A percentile compares a stretch with the other conserved stretches of the same genome.
Conservation (phyloP, 2,329 filamentous ascomycete genomes). For the Paracoccidioides brasiliensis region DNA sequence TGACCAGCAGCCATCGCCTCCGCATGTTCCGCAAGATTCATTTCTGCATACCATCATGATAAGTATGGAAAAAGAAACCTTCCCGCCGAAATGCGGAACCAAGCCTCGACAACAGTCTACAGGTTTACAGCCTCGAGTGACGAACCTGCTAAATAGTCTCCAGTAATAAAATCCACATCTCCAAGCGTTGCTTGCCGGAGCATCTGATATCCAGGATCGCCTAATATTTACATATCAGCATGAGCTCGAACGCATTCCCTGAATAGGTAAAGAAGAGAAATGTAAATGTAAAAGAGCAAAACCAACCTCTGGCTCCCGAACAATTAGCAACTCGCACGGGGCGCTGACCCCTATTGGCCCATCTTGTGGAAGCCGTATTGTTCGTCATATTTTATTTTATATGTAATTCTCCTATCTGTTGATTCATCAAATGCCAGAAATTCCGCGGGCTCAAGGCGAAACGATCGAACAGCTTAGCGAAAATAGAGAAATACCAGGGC, state of each 20-base stretch:
- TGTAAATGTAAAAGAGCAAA: not conserved
- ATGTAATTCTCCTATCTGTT: not conserved
- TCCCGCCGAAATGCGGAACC: not conserved
- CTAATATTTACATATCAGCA: constrained; percentile 6
- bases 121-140: not conserved
- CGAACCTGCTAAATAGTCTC: constrained; percentile 38
- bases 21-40: constrained; percentile 36
- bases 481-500: too few relatives aligned
- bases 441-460: too few relatives aligned
- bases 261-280: not conserved
- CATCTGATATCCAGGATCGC: constrained; percentile 26
- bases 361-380: constrained; percentile 3
- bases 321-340: constrained; percentile 19
- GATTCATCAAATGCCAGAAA: too few relatives aligned
- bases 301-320: constrained; percentile 13
- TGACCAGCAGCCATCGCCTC: constrained; percentile 27
- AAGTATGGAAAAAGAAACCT: not conserved
- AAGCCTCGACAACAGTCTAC: constrained; percentile 1
- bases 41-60: constrained; percentile 19
- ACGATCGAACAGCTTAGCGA: too few relatives aligned
- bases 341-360: constrained; percentile 6
- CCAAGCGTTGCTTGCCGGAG: constrained; percentile 23
- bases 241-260: too few relatives aligned
- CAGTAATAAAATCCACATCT: constrained; percentile 40
- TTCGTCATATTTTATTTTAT: not conserved